Base-by-base conservation (phyloP, 768 basidiomycete genomes). In the Epithele typhae region DNA sequence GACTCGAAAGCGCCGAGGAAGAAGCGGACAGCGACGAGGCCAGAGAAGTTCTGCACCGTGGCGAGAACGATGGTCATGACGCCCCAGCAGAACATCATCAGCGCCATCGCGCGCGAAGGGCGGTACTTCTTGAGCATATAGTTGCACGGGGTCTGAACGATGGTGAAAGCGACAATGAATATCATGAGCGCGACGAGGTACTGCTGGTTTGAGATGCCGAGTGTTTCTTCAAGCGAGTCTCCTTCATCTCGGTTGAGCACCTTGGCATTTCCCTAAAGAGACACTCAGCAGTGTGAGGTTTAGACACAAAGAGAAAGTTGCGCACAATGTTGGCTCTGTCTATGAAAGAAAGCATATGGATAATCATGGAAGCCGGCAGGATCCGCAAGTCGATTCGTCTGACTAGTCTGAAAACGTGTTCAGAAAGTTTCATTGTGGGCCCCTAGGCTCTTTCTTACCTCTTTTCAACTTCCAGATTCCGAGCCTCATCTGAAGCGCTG, bases 1-100 rank as follows among this genome's bases (percentile, higher is more conserved):
- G 70, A 71, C 47, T 74, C 75, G 32, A 71, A 65, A 6, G 63
- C 60, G 3, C 73, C 75, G 12, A 75, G 62, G 8, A 72, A 59
- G 52, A 77, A 71, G 22, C 75, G 64, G 45, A 56, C 46, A 10
- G 55, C 55, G 37, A 56, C 25, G 45, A 77, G 64, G 4, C 64
- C 67, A 5, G 60, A 66, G 35, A 64, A 68, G 45, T 61, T 69
- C 33, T 65, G 60, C 23, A 71, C 61, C 10, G 62, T 65, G 14
- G 65, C 66, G 24, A 71, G 61, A 18, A 65, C 59, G 50, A 69
- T 68, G 21, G 68, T 67, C 44, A 69, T 59, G 4, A 59, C 56
- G 24, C 69, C 70, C 71, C 71, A 72, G 10, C 50, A 49, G 46
- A 69, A 55, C 68, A 69, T 71, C 34, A 71, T 59, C 44, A 69